Evolutionary conservation across 2,329 filamentous ascomycete species (phyloP).

Genomic region (Trichoderma polysporum): DNA sequence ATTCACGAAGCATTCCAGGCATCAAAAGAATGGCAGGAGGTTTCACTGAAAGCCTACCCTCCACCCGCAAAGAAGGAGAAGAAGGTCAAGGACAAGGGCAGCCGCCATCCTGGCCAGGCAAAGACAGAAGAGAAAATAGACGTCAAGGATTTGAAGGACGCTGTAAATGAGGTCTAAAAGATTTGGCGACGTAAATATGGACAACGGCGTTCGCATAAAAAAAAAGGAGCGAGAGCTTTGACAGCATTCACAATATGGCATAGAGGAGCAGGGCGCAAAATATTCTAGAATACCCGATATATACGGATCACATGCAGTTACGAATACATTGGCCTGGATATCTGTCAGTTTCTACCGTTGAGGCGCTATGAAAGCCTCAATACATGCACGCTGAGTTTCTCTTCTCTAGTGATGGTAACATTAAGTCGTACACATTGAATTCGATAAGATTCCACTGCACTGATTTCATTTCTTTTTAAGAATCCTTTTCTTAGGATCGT

Average conservation of each 20-base stretch:
- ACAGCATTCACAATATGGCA: neutral
- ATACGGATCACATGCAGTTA: slow-evolving; percentile 11
- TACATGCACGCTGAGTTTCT: neutral
- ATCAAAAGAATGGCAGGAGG: slow-evolving; percentile 72
- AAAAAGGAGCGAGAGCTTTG: neutral
- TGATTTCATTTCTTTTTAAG: too few species aligned
- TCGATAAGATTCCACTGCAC: too few species aligned
- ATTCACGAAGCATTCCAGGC: slow-evolving; percentile 73
- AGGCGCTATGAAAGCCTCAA: neutral
- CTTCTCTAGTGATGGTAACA: too few species aligned
- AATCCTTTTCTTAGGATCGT: too few species aligned
- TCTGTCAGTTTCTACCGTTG: neutral
- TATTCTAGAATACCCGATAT: slow-evolving; percentile 16
- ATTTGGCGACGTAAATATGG: neutral
- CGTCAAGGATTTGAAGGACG: slow-evolving; percentile 13
- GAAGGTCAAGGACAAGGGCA: slow-evolving; percentile 75
- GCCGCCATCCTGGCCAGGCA: slow-evolving; percentile 55
- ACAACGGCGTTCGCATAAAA: neutral
- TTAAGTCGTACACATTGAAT: too few species aligned
- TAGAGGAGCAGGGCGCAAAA: slow-evolving; percentile 9
- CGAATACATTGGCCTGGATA: slow-evolving; percentile 6
- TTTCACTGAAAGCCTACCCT: slow-evolving; percentile 77
- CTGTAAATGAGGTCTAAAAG: neutral
- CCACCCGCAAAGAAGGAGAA: slow-evolving; percentile 67
- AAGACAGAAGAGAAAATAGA: slow-evolving; percentile 2